phyloP scores from a whole-genome alignment of 345 rosid genomes.

The Reutealis trisperma region DNA sequence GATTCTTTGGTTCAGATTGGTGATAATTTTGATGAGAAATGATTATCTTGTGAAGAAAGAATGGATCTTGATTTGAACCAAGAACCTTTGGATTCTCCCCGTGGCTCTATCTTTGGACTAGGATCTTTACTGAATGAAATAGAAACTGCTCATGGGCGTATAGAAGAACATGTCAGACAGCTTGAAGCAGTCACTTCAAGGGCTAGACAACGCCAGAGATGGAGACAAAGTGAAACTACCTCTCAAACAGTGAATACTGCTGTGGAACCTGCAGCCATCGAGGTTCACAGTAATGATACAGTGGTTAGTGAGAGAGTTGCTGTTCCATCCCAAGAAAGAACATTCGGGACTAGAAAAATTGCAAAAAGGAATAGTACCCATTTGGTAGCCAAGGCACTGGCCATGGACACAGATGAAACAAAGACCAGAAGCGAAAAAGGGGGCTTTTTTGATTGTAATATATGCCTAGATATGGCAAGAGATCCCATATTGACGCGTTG shows the following conservation, averaged over 20 bases:
- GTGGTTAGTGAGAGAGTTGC: slow-evolving; percentile 10
- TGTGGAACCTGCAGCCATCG: slow-evolving; percentile 23
- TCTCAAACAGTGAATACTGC: slow-evolving; percentile 17
- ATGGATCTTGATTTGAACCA: slow-evolving; percentile 63
- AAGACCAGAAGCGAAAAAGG: slow-evolving; percentile 27
- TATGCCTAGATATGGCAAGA: slow-evolving; percentile 25
- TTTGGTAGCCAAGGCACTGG: slow-evolving; percentile 35
- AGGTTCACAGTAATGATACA: slow-evolving; percentile 20
- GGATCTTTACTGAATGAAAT: slow-evolving; percentile 44
- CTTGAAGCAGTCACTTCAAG: slow-evolving; percentile 53
- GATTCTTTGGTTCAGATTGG: background rate
- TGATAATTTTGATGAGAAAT: slow-evolving; percentile 11
- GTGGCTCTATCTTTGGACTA: slow-evolving; percentile 32
- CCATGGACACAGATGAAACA: slow-evolving; percentile 17
- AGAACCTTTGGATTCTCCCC: slow-evolving; percentile 37
- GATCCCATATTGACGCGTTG: slow-evolving; percentile 30
- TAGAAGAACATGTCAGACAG: slow-evolving; percentile 61
- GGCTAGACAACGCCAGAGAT: slow-evolving; percentile 45
- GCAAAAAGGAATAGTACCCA: slow-evolving; percentile 27
- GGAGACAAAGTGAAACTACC: slow-evolving; percentile 28
- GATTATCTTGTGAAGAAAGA: slow-evolving; percentile 27
- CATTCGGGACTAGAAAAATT: slow-evolving; percentile 25
- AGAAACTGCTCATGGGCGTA: slow-evolving; percentile 45
- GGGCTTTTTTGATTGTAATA: slow-evolving; percentile 34
- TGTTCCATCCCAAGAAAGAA: slow-evolving; percentile 30